Evolutionary conservation across 345 rosid species (phyloP).

Genomic region (rapeseed (Brassica napus)): Da-Ae NC_063436.1:7449501-7450000

Average conservation of each 20-base stretch:
- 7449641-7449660: not conserved
- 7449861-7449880: constrained; percentile 34
- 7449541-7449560: too few species aligned
- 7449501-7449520: too few species aligned
- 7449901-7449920: not conserved
- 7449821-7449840: too few species aligned
- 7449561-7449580: too few species aligned
- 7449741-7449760: not conserved
- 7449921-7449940: not conserved
- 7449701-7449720: not conserved
- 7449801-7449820: too few species aligned
- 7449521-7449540: too few species aligned
- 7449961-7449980: constrained; percentile 22
- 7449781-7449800: not conserved
- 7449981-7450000: not conserved
- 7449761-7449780: not conserved
- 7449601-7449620: not conserved
- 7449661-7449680: not conserved
- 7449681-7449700: not conserved
- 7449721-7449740: not conserved
- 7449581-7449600: too few species aligned
- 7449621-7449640: not conserved
- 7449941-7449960: constrained; percentile 29
- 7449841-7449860: constrained; percentile 19
- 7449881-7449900: not conserved